Percentiles rank a stretch among this genome's conserved stretches.
phyloP scores from a whole-genome alignment of 768 basidiomycete genomes.

The Sutorius australiensis region DNA sequence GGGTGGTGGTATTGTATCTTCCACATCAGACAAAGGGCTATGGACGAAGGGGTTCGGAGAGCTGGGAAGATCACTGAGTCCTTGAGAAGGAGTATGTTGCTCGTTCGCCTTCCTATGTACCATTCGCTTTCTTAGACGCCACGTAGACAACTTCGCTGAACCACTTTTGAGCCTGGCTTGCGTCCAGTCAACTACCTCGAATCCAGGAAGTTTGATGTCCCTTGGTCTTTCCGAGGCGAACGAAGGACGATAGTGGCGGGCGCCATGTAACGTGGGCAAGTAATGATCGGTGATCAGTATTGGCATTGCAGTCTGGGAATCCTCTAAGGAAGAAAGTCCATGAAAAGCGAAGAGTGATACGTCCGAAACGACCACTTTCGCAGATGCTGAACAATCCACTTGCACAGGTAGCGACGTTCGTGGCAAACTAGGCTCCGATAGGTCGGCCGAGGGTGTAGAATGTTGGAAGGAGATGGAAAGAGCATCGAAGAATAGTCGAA shows the following conservation, averaged over 20 bases:
- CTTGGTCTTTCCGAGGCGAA: constrained; percentile 19
- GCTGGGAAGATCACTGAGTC: constrained; percentile 12
- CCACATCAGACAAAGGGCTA: constrained; percentile 16
- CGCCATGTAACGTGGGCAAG: constrained; percentile 55
- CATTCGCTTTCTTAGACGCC: constrained; percentile 49
- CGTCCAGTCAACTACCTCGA: constrained; percentile 66
- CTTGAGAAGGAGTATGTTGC: constrained; percentile 18
- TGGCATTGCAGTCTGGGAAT: constrained; percentile 47
- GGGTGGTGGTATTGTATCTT: constrained; percentile 10
- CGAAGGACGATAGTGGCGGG: constrained; percentile 41
- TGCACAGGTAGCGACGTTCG: neutral
- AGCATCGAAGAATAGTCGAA: constrained; percentile 50
- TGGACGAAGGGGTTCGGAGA: constrained; percentile 17
- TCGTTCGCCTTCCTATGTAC: constrained; percentile 14
- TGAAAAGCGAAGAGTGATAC: constrained; percentile 56
- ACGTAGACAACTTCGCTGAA: constrained; percentile 56
- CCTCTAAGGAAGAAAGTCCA: constrained; percentile 15
- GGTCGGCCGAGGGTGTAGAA: constrained; percentile 5
- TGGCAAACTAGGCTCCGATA: neutral
- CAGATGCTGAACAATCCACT: constrained; percentile 7
- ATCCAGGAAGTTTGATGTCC: constrained; percentile 43
- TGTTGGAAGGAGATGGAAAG: constrained; percentile 19
- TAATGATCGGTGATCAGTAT: constrained; percentile 72
- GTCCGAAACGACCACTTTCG: constrained; percentile 37
- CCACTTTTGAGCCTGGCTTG: constrained; percentile 34